These are phyloP conservation scores for Cutaneotrichosporon dermatis DNA, from an alignment of 1,284 basidiomycete species.

Conservation along the genomic window DNA sequence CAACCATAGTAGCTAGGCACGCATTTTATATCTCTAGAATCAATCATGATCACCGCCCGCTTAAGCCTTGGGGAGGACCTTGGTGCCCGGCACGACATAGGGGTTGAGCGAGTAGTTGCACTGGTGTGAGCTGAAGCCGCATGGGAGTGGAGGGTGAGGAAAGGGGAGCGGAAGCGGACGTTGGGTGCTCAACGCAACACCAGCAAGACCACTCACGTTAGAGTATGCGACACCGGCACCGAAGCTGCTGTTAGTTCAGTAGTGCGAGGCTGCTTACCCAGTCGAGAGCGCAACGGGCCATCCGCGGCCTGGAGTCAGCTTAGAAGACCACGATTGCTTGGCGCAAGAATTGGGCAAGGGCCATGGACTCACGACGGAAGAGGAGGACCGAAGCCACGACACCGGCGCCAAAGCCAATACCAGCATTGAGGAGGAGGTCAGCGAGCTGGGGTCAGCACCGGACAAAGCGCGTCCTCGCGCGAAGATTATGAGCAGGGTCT, in stretches of 20 bases:
- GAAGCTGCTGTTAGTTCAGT: slow-evolving; percentile 36
- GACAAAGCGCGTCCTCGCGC: neutral
- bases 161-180: no score
- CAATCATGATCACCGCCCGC: slow-evolving; percentile 52
- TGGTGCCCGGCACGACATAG: slow-evolving; percentile 82
- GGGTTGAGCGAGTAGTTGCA: slow-evolving; percentile 96
- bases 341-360: no score
- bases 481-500: no score
- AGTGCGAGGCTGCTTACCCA: slow-evolving; percentile 64
- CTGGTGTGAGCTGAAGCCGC: slow-evolving; percentile 47
- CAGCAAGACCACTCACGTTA: no score
- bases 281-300: slow-evolving; percentile 93
- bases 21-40: slow-evolving; percentile 5
- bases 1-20: neutral
- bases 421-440: slow-evolving; percentile 60
- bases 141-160: no score
- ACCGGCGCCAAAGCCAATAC: slow-evolving; percentile 89
- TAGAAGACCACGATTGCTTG: no score
- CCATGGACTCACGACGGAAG: slow-evolving; percentile 92
- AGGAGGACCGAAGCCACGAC: slow-evolving; percentile 90
- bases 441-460: slow-evolving; percentile 43
- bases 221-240: slow-evolving; percentile 72
- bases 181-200: no score
- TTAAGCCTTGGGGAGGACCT: slow-evolving; percentile 55
- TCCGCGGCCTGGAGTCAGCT: slow-evolving; percentile 67